A percentile compares a stretch with the other conserved stretches of the same genome.
Evolutionary conservation across 2,329 filamentous ascomycete genomes (phyloP).

Genomic region (Claviceps pazoutovae): DNA sequence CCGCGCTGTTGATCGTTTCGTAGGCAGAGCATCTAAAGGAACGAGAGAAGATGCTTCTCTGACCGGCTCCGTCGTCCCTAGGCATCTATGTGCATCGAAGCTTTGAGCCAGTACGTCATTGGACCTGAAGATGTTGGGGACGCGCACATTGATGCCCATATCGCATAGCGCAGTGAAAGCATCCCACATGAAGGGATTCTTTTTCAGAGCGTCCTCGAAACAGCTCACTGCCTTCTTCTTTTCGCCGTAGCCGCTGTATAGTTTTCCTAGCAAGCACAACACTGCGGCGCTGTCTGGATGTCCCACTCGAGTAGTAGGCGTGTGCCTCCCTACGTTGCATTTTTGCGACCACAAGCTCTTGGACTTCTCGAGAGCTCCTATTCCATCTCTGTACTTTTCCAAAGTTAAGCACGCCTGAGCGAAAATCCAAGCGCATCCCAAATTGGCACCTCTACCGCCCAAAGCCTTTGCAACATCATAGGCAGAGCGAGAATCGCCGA

Average conservation of each 20-base stretch:
- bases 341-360: conserved; percentile 61
- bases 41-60: conserved; percentile 18
- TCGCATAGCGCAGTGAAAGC: conserved; percentile 83
- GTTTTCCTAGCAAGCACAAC: conserved; percentile 72
- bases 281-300: conserved; percentile 73
- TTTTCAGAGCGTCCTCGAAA: conserved; percentile 77
- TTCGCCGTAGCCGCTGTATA: conserved; percentile 71
- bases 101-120: conserved; percentile 39
- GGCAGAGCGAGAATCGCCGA: conserved; percentile 72
- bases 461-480: conserved; percentile 67
- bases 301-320: conserved; percentile 57
- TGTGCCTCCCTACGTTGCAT: conserved; percentile 72
- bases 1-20: conserved; percentile 28
- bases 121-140: conserved; percentile 75
- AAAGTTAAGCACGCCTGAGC: conserved; percentile 76
- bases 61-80: conserved; percentile 18
- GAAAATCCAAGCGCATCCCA: conserved; percentile 84
- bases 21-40: conserved; percentile 24
- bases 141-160: conserved; percentile 65
- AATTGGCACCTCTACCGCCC: conserved; percentile 56
- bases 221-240: conserved; percentile 71
- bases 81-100: conserved; percentile 25
- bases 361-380: conserved; percentile 70
- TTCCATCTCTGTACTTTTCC: conserved; percentile 67
- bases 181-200: conserved; percentile 97